Conservation (phyloP, 768 basidiomycete species). For the Amanita thiersii region DNA sequence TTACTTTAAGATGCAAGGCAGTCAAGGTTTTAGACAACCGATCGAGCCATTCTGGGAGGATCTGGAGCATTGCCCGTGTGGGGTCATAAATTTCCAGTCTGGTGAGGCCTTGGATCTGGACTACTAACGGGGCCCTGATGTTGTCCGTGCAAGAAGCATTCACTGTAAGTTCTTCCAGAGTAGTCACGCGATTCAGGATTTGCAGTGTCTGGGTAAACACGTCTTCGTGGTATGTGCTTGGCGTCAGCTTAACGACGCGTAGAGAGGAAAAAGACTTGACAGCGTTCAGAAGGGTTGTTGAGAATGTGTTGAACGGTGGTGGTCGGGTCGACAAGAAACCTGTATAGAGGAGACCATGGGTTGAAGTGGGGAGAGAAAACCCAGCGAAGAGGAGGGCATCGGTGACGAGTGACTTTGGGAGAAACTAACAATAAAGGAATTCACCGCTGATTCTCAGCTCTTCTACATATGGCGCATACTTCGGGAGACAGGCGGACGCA, state of each 20-base stretch:
- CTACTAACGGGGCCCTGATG: slow-evolving; percentile 19
- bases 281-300: slow-evolving; percentile 19
- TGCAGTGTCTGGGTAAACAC: slow-evolving; percentile 23
- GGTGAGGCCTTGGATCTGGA: slow-evolving; percentile 20
- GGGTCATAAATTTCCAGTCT: slow-evolving; percentile 27
- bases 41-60: slow-evolving; percentile 37
- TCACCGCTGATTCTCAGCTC: slow-evolving; percentile 39
- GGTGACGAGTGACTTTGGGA: slow-evolving; percentile 5
- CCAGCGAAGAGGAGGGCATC: slow-evolving; percentile 5
- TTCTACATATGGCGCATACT: slow-evolving; percentile 31
- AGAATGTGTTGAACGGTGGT: slow-evolving; percentile 21
- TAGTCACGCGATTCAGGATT: slow-evolving; percentile 14
- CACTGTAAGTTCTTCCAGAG: slow-evolving; percentile 22
- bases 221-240: slow-evolving; percentile 23
- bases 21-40: slow-evolving; percentile 23
- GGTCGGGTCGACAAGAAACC: slow-evolving; percentile 20
- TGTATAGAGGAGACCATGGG: slow-evolving; percentile 6
- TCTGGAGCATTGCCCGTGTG: slow-evolving; percentile 29
- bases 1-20: slow-evolving; percentile 35
- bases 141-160: slow-evolving; percentile 28
- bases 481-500: slow-evolving; percentile 28
- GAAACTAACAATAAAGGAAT: slow-evolving; percentile 8
- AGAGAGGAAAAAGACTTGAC: slow-evolving; percentile 25
- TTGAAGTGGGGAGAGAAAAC: slow-evolving; percentile 9
- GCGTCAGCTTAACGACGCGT: slow-evolving; percentile 22